These are phyloP conservation scores for Didymella keratinophila DNA, from an alignment of 2,329 filamentous ascomycete species.

Conservation along the genomic window DNA sequence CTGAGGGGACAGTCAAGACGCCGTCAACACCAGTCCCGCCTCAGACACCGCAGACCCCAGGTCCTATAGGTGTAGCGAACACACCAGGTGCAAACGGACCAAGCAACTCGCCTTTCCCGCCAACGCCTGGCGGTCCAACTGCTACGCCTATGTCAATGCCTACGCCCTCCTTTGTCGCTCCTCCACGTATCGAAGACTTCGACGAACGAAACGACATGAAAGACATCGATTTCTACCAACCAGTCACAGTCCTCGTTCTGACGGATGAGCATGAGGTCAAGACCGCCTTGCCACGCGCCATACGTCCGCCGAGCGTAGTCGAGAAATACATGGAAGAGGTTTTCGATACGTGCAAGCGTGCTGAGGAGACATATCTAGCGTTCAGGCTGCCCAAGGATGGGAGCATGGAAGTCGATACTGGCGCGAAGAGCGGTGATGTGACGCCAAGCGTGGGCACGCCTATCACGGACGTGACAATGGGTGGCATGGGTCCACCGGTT, in stretches of 20 bases:
- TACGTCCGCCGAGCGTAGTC: constrained; percentile 55
- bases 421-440: constrained; percentile 21
- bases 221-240: constrained; percentile 67
- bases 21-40: constrained; percentile 40
- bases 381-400: constrained; percentile 60
- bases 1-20: constrained; percentile 51
- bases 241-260: constrained; percentile 70
- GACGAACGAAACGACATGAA: constrained; percentile 57
- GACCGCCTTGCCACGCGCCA: constrained; percentile 63
- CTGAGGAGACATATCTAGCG: constrained; percentile 64
- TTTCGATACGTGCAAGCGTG: constrained; percentile 64
- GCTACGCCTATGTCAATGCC: constrained; percentile 26
- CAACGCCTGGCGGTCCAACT: constrained; percentile 16
- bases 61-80: constrained; percentile 1
- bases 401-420: constrained; percentile 3
- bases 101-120: constrained; percentile 18
- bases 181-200: constrained; percentile 47
- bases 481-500: constrained; percentile 3
- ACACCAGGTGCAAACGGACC: constrained; percentile 4
- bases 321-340: constrained; percentile 51
- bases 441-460: constrained; percentile 24
- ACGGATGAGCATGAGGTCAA: constrained; percentile 61
- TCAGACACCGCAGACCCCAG: constrained; percentile 12
- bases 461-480: constrained; percentile 24
- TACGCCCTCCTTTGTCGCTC: constrained; percentile 32